These are phyloP conservation scores for Calonectria hawksworthii DNA, from an alignment of 2,329 filamentous ascomycete genomes.

Conservation along the genomic window DNA sequence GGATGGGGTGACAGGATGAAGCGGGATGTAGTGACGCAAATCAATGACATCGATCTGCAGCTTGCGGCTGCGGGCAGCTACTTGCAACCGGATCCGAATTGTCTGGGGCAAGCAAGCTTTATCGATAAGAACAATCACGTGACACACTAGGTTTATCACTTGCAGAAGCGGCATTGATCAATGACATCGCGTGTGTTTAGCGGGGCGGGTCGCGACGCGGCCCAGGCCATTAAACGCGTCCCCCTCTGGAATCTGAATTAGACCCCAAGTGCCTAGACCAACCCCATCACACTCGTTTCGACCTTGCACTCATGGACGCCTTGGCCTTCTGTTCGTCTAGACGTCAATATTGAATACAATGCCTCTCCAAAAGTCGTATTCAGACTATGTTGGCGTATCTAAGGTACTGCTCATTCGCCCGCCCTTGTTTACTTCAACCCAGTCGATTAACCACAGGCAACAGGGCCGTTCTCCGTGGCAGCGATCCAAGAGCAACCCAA, in stretches of 20 bases:
- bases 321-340: slow-evolving; percentile 34
- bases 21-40: slow-evolving; percentile 44
- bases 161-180: not conserved
- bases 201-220: slow-evolving; percentile 42
- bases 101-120: slow-evolving; percentile 41
- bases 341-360: slow-evolving; percentile 42
- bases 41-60: slow-evolving; percentile 38
- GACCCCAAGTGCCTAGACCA: slow-evolving; percentile 17
- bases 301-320: slow-evolving; percentile 32
- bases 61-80: not conserved
- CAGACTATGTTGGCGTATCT: slow-evolving; percentile 50
- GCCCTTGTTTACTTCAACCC: slow-evolving; percentile 9
- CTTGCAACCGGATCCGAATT: not conserved
- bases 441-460: slow-evolving; percentile 22
- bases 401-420: slow-evolving; percentile 46
- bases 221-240: slow-evolving; percentile 47
- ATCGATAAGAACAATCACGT: slow-evolving; percentile 47
- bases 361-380: slow-evolving; percentile 60
- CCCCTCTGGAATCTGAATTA: slow-evolving; percentile 22
- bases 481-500: slow-evolving; percentile 66
- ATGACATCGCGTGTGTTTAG: slow-evolving; percentile 27
- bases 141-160: slow-evolving; percentile 26
- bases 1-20: slow-evolving; percentile 36
- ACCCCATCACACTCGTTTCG: slow-evolving; percentile 22
- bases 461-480: slow-evolving; percentile 64